These are phyloP conservation scores for Collybiopsis confluens DNA, from an alignment of 768 basidiomycete genomes.

Conservation along the genomic window DNA sequence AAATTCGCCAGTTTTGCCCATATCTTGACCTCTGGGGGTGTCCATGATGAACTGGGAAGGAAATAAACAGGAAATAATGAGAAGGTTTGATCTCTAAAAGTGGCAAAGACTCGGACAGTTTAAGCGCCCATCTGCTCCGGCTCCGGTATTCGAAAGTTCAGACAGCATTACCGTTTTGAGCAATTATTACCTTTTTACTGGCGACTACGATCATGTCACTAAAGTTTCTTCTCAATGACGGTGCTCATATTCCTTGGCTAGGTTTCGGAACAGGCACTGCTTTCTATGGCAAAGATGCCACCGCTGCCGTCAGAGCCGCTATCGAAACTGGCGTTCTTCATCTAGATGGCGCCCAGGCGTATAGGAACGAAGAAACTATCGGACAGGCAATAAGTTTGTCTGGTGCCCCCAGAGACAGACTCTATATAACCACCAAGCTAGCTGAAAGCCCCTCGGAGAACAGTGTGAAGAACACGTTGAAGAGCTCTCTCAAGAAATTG, in stretches of 20 bases:
- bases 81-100: too few species aligned
- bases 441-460: slow-evolving; percentile 25
- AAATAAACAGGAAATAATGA: too few species aligned
- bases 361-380: slow-evolving; percentile 10
- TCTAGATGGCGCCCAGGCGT: slow-evolving; percentile 39
- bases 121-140: too few species aligned
- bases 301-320: slow-evolving; percentile 36
- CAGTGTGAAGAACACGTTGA: slow-evolving; percentile 23
- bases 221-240: slow-evolving; percentile 50
- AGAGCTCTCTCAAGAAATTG: slow-evolving; percentile 23
- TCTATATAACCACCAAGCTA: slow-evolving; percentile 45
- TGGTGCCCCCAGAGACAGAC: slow-evolving; percentile 28
- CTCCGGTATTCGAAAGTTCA: too few species aligned
- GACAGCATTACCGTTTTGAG: too few species aligned
- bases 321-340: slow-evolving; percentile 51
- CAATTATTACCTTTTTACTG: slow-evolving; percentile 16
- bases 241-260: slow-evolving; percentile 47
- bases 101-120: too few species aligned
- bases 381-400: slow-evolving; percentile 18
- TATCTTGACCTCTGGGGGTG: too few species aligned
- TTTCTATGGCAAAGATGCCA: slow-evolving; percentile 39
- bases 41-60: too few species aligned
- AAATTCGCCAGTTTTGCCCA: too few species aligned
- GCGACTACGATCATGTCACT: slow-evolving; percentile 12
- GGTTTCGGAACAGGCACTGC: slow-evolving; percentile 64